Percentiles rank a stretch among this genome's conserved stretches.
phyloP scores from a whole-genome alignment of 2,329 filamentous ascomycete species.

The Epichloe typhina region DNA sequence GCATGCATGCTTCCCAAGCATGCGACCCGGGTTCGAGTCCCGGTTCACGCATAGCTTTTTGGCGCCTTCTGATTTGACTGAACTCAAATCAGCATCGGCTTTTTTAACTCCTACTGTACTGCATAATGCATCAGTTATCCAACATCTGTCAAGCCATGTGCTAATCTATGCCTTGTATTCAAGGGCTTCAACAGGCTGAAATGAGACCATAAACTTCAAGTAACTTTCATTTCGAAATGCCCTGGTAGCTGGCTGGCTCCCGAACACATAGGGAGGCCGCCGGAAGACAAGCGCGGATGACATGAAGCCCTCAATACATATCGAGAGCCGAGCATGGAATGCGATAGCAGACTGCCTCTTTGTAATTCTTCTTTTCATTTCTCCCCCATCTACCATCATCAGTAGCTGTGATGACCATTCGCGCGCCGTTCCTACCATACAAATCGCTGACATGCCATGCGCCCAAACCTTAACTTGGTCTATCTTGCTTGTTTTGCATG shows the following conservation, averaged over 20 bases:
- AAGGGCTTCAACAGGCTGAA: too few relatives aligned
- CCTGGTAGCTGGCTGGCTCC: too few relatives aligned
- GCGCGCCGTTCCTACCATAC: not conserved
- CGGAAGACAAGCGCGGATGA: too few relatives aligned
- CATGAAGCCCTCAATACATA: too few relatives aligned
- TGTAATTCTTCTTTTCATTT: not conserved
- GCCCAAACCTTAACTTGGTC: not conserved
- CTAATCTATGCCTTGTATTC: too few relatives aligned
- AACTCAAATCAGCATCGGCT: not conserved
- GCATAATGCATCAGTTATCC: too few relatives aligned
- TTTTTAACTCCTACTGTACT: not conserved
- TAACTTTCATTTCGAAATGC: too few relatives aligned
- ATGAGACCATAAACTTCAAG: too few relatives aligned
- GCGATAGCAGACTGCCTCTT: not conserved
- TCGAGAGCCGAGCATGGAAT: too few relatives aligned
- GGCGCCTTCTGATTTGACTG: not conserved
- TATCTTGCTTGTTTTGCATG: not conserved
- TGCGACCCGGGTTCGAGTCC: conserved; percentile 24
- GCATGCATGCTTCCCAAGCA: conserved; percentile 27
- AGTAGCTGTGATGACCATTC: not conserved
- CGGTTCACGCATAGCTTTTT: conserved; percentile 16
- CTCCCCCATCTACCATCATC: not conserved
- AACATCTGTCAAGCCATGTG: too few relatives aligned
- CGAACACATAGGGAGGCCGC: too few relatives aligned
- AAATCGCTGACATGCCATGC: not conserved